Evolutionary conservation across 1,284 basidiomycete genomes (phyloP).

Genomic region (Fomitopsis schrenkii): DNA sequence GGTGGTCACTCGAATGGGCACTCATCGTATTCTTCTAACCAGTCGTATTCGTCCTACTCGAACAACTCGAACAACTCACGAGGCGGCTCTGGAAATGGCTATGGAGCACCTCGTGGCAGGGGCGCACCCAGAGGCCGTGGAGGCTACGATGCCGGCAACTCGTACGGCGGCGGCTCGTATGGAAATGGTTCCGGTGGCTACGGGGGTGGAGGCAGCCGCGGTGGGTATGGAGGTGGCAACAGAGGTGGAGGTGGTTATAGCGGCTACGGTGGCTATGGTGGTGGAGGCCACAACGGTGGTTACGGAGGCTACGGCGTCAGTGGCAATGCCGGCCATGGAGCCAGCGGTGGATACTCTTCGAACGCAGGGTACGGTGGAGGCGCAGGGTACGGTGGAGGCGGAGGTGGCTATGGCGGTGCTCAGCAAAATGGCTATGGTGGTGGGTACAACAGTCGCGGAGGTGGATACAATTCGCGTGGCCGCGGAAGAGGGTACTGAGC

Average conservation of each 20-base stretch:
- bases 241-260: slow-evolving; percentile 16
- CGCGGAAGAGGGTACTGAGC: slow-evolving; percentile 39
- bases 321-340: slow-evolving; percentile 15
- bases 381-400: slow-evolving; percentile 27
- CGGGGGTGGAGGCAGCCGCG: slow-evolving; percentile 7
- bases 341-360: slow-evolving; percentile 10
- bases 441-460: slow-evolving; percentile 16
- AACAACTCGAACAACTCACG: not conserved
- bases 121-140: slow-evolving; percentile 12
- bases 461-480: slow-evolving; percentile 27
- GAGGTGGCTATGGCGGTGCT: slow-evolving; percentile 13
- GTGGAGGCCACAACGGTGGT: slow-evolving; percentile 7
- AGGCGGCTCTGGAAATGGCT: not conserved
- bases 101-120: slow-evolving; percentile 13
- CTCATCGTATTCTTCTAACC: slow-evolving; percentile 13
- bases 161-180: slow-evolving; percentile 9
- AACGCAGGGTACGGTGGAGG: slow-evolving; percentile 18
- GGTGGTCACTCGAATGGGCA: slow-evolving; percentile 8
- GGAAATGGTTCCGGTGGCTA: slow-evolving; percentile 21
- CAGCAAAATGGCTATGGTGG: slow-evolving; percentile 11
- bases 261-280: slow-evolving; percentile 17
- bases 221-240: slow-evolving; percentile 22
- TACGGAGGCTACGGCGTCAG: slow-evolving; percentile 22
- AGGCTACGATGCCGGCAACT: slow-evolving; percentile 4
- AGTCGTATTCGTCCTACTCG: not conserved